Evolutionary conservation across 495 filamentous ascomycete genomes (phyloP).

Genomic region (Aspergillus haitiensis): DNA sequence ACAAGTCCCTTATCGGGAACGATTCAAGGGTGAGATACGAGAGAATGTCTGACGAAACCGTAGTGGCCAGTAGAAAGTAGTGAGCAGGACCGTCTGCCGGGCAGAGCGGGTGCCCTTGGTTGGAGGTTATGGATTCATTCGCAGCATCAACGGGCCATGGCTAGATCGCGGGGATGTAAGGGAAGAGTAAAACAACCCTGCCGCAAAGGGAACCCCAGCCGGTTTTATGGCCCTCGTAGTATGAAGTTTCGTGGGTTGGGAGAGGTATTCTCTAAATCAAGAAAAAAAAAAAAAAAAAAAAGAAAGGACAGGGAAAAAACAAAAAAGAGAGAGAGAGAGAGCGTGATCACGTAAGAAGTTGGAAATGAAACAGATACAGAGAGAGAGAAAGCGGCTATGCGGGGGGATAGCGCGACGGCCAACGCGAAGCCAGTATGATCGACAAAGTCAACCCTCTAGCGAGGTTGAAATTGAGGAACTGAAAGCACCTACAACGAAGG

Average conservation of each 20-base stretch:
- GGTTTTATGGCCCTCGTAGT: not conserved
- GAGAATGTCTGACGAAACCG: slow-evolving; percentile 3
- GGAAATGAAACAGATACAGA: slow-evolving; percentile 16
- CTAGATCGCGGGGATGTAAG: slow-evolving; percentile 24
- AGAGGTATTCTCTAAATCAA: not conserved
- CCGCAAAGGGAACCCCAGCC: not conserved
- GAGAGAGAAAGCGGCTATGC: slow-evolving; percentile 34
- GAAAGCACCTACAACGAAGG: slow-evolving; percentile 6
- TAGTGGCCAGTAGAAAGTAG: slow-evolving; percentile 22
- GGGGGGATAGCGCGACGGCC: slow-evolving; percentile 42
- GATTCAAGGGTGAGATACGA: slow-evolving; percentile 5
- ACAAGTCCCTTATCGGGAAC: slow-evolving; percentile 12
- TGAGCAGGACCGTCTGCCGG: slow-evolving; percentile 50
- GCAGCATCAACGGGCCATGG: slow-evolving; percentile 48
- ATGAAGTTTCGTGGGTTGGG: not conserved
- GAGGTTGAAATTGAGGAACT: slow-evolving; percentile 26
- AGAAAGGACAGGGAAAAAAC: slow-evolving; percentile 11
- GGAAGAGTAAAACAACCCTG: slow-evolving; percentile 18
- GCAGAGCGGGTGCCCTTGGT: slow-evolving; percentile 50
- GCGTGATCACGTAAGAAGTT: slow-evolving; percentile 26
- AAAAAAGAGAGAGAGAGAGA: slow-evolving; percentile 14
- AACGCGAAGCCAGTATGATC: slow-evolving; percentile 42
- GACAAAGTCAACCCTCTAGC: slow-evolving; percentile 33
- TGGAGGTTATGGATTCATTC: slow-evolving; percentile 48
- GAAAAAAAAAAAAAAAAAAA: slow-evolving; percentile 10